These are phyloP conservation scores for Linum trigynum DNA, from an alignment of 345 rosid species.

Conservation along the genomic window DNA sequence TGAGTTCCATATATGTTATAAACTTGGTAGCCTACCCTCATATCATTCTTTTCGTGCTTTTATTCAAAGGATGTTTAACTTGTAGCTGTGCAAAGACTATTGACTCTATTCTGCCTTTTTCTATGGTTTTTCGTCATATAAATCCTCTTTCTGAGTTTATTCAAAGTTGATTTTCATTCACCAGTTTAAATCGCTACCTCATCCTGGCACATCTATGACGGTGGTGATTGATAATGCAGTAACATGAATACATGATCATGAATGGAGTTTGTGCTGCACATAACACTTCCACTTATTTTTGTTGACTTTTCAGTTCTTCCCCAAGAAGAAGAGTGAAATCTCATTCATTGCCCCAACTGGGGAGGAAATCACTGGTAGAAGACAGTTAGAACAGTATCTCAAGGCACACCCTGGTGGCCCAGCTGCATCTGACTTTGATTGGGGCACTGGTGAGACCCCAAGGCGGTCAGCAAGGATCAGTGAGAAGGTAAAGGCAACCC, in stretches of 20 bases:
- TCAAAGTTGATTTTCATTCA: too few relatives aligned
- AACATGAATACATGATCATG: background rate
- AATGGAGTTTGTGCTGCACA: background rate
- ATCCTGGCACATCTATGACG: background rate
- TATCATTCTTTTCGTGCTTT: background rate
- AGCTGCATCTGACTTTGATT: constrained; percentile 49
- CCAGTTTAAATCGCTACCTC: too few relatives aligned
- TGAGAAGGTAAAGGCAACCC: constrained; percentile 58
- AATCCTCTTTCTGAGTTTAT: background rate
- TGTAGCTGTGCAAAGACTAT: background rate
- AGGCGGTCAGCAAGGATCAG: constrained; percentile 81
- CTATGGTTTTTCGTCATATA: background rate
- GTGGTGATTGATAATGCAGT: background rate
- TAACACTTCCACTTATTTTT: too few relatives aligned
- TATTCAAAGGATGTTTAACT: background rate
- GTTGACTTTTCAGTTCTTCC: constrained; percentile 31
- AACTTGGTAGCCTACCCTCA: background rate
- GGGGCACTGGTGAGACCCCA: constrained; percentile 77
- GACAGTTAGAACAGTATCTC: constrained; percentile 71
- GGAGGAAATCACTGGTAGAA: constrained; percentile 50
- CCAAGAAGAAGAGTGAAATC: constrained; percentile 53
- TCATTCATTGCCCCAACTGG: constrained; percentile 74
- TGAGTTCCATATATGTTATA: too few relatives aligned
- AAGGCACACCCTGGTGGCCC: constrained; percentile 66
- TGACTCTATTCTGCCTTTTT: background rate